Percentiles rank a stretch among this genome's conserved stretches.
Evolutionary conservation across 2,329 filamentous ascomycete species (phyloP).

Genomic region (Leptographium procerum): DNA sequence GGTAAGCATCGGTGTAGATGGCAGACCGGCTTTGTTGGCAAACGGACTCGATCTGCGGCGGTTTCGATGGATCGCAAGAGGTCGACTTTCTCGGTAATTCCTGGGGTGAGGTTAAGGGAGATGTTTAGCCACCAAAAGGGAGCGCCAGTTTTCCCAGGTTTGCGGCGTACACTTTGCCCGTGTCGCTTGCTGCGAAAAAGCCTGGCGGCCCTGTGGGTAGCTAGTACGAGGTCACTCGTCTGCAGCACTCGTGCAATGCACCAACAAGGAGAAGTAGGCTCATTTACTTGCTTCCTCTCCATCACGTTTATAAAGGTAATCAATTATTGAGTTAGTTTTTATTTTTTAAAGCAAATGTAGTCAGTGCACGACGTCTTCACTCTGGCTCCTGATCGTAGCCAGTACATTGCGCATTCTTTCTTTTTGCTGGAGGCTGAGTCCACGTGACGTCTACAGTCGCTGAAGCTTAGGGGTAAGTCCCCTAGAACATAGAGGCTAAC

Average conservation of each 20-base stretch:
- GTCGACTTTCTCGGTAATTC: conserved; percentile 27
- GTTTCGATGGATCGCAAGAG: conserved; percentile 40
- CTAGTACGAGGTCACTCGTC: not conserved
- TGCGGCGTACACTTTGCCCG: not conserved
- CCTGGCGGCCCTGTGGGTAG: not conserved
- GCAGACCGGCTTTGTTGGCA: conserved; percentile 25
- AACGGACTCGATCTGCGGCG: conserved; percentile 29
- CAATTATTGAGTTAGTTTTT: too few species aligned
- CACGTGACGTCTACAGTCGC: not conserved
- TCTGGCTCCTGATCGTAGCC: too few species aligned
- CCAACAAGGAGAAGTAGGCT: not conserved
- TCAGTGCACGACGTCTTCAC: too few species aligned
- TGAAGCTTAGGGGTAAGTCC: not conserved
- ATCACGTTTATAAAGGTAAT: too few species aligned
- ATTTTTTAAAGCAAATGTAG: too few species aligned
- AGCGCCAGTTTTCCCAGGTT: conserved; percentile 10
- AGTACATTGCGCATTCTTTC: not conserved
- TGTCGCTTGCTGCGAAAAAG: not conserved
- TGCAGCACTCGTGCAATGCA: not conserved
- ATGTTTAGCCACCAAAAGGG: conserved; percentile 8
- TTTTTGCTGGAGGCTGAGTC: not conserved
- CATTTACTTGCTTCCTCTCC: too few species aligned
- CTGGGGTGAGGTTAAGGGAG: conserved; percentile 13
- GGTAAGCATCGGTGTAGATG: conserved; percentile 44
- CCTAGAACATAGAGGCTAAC: too few species aligned